Percentiles rank a stretch among this genome's conserved stretches.
These are phyloP conservation scores for Paecilomyces fulvus DNA, from an alignment of 2,329 filamentous ascomycete genomes.

Conservation along the genomic window DNA sequence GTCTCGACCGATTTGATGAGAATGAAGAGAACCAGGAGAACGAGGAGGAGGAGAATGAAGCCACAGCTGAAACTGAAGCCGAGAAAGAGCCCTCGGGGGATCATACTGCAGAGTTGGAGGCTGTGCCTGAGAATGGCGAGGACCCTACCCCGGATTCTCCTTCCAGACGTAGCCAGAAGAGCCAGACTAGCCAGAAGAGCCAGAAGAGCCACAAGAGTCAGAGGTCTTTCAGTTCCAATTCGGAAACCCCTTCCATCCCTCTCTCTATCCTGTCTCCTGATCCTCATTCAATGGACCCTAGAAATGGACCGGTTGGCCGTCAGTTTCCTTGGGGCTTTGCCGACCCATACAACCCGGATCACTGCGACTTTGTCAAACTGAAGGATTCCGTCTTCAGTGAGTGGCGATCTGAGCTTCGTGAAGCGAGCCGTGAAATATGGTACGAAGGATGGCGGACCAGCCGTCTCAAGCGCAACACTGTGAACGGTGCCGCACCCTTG, in stretches of 20 bases:
- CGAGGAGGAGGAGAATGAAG: slow-evolving; percentile 10
- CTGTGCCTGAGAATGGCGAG: slow-evolving; percentile 8
- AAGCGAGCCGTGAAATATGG: slow-evolving; percentile 85
- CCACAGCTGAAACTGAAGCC: slow-evolving; percentile 16
- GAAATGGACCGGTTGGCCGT: slow-evolving; percentile 56
- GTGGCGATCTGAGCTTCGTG: slow-evolving; percentile 84
- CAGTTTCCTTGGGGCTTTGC: slow-evolving; percentile 96
- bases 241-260: slow-evolving; percentile 61
- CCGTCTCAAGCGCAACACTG: slow-evolving; percentile 29
- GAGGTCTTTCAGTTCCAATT: slow-evolving; percentile 29
- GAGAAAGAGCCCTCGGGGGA: slow-evolving; percentile 11
- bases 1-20: slow-evolving; percentile 38
- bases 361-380: slow-evolving; percentile 87
- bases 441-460: slow-evolving; percentile 88
- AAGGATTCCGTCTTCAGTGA: slow-evolving; percentile 90
- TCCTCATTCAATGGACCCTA: slow-evolving; percentile 58
- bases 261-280: slow-evolving; percentile 93
- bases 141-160: slow-evolving; percentile 25
- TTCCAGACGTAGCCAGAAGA: slow-evolving; percentile 31
- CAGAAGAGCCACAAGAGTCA: slow-evolving; percentile 40
- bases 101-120: slow-evolving; percentile 18
- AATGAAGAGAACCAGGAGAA: slow-evolving; percentile 37
- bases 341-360: slow-evolving; percentile 79
- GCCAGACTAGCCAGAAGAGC: slow-evolving; percentile 34
- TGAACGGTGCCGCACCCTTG: slow-evolving; percentile 5